phyloP scores from a whole-genome alignment of 164 flowering plant genomes.

The Umbellularia californica region DNA sequence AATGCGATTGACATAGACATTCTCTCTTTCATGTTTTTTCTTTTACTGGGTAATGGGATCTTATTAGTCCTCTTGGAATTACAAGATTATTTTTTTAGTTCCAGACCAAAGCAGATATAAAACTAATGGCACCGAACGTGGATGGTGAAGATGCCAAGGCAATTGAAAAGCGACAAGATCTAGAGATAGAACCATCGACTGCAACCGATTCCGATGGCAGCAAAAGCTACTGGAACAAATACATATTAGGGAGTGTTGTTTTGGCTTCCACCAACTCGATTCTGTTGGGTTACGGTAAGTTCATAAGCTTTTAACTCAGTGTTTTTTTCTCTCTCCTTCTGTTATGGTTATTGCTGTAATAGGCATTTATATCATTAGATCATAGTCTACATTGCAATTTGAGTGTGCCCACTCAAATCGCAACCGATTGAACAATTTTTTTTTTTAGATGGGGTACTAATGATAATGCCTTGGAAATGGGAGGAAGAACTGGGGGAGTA shows the following conservation, averaged over 20 bases:
- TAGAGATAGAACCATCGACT: background rate
- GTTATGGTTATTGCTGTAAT: background rate
- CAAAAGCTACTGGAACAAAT: constrained; percentile 33
- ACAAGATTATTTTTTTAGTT: no score
- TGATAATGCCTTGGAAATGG: no score
- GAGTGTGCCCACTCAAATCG: background rate
- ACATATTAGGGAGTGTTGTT: constrained; percentile 39
- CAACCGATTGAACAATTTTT: background rate
- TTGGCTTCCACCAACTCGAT: constrained; percentile 71
- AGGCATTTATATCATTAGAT: no score
- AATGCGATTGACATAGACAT: background rate
- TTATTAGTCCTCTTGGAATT: no score
- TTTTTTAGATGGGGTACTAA: no score
- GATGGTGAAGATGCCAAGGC: background rate
- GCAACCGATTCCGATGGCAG: background rate
- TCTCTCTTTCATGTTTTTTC: background rate
- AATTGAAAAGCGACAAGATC: constrained; percentile 4
- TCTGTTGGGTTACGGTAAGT: constrained; percentile 68
- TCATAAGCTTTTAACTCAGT: background rate
- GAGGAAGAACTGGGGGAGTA: no score
- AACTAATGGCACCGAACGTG: constrained; percentile 4
- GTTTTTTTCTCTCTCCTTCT: background rate
- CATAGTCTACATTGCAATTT: background rate
- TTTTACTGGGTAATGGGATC: background rate
- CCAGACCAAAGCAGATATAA: no score